Conservation (phyloP, 2,329 filamentous ascomycete genomes). For the Penicillium sp. region DNA sequence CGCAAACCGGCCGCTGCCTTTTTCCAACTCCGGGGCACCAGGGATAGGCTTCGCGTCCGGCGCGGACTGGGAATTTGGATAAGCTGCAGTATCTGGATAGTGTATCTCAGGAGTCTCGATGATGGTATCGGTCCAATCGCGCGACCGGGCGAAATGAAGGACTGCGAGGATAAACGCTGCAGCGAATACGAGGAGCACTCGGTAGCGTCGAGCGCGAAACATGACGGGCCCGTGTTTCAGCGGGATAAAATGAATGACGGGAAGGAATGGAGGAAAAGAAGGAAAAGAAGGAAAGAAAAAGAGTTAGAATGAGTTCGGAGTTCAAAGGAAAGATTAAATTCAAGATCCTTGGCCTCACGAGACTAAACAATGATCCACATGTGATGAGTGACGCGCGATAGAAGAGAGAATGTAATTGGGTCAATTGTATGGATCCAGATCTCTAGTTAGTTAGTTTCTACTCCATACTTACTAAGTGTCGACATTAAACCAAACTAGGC, state of each 20-base stretch:
- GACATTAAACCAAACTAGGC: neutral
- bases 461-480: neutral
- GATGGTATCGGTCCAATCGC: constrained; percentile 33
- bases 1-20: constrained; percentile 11
- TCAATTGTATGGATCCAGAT: neutral
- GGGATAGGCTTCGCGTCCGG: neutral
- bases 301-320: neutral
- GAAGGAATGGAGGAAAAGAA: constrained; percentile 1
- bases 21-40: constrained; percentile 1
- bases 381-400: constrained; percentile 9
- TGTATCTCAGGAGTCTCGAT: constrained; percentile 8
- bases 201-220: constrained; percentile 51
- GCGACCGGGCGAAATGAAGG: constrained; percentile 52
- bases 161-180: constrained; percentile 46
- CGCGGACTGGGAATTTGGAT: neutral
- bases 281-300: too few species aligned
- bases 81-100: neutral
- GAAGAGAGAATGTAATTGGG: neutral
- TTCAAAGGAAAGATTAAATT: neutral
- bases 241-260: neutral
- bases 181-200: constrained; percentile 47
- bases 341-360: neutral
- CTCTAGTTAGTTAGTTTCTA: neutral
- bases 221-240: constrained; percentile 31
- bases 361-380: constrained; percentile 13